These are phyloP conservation scores for Cercospora zeina DNA, from an alignment of 2,329 filamentous ascomycete genomes.

Conservation along the genomic window DNA sequence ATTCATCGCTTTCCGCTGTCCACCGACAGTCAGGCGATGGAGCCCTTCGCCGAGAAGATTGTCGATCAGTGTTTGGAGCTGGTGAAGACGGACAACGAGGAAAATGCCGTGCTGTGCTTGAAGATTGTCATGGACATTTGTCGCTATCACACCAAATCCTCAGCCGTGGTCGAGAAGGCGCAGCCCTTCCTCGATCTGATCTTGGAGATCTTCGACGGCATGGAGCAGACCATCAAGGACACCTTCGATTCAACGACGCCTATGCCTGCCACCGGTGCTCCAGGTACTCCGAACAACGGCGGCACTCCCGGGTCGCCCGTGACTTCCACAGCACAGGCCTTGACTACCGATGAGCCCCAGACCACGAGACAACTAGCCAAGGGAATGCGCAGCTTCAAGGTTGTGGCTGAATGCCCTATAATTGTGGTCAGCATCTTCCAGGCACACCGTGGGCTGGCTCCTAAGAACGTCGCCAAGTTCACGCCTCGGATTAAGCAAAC, in stretches of 20 bases:
- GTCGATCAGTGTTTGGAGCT: constrained; percentile 88
- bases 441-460: constrained; percentile 77
- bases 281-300: constrained; percentile 62
- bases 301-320: constrained; percentile 82
- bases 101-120: constrained; percentile 97
- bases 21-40: constrained; percentile 65
- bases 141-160: constrained; percentile 77
- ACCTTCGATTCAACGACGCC: constrained; percentile 75
- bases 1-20: constrained; percentile 82
- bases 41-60: constrained; percentile 83
- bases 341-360: constrained; percentile 67
- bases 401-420: constrained; percentile 94
- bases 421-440: constrained; percentile 99
- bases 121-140: constrained; percentile 98
- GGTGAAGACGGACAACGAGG: constrained; percentile 91
- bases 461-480: constrained; percentile 84
- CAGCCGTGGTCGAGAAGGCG: constrained; percentile 72
- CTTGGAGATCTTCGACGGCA: constrained; percentile 91
- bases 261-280: constrained; percentile 56
- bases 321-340: constrained; percentile 61
- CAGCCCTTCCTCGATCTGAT: constrained; percentile 90
- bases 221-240: constrained; percentile 91
- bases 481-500: constrained; percentile 92
- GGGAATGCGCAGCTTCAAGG: constrained; percentile 99
- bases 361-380: constrained; percentile 78